These are phyloP conservation scores for Ganoderma lingzhi DNA, from an alignment of 1,284 basidiomycete species.

Conservation along the genomic window DNA sequence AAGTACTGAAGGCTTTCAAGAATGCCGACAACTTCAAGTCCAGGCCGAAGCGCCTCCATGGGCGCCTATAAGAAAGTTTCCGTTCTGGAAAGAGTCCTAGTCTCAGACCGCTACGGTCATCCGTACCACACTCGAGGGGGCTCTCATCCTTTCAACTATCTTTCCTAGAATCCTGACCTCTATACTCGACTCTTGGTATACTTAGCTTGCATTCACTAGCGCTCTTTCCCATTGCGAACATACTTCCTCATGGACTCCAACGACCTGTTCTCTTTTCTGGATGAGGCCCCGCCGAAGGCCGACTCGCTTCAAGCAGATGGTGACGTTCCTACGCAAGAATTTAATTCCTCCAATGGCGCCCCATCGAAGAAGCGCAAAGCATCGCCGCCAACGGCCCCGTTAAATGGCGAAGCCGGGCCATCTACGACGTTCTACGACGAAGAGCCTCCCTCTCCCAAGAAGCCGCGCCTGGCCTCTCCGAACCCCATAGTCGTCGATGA, in stretches of 20 bases:
- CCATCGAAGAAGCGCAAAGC: conserved; percentile 42
- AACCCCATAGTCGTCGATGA: conserved; percentile 86
- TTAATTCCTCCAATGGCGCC: conserved; percentile 11
- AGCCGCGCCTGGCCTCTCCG: conserved; percentile 59
- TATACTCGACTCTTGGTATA: not conserved
- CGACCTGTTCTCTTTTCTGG: conserved; percentile 54
- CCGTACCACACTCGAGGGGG: not conserved
- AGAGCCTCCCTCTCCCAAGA: conserved; percentile 51
- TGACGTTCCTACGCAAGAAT: conserved; percentile 33
- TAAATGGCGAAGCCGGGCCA: conserved; percentile 21
- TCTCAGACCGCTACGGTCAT: not conserved
- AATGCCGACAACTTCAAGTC: too few species aligned
- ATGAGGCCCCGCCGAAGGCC: conserved; percentile 40
- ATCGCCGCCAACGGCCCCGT: conserved; percentile 26
- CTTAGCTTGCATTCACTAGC: not conserved
- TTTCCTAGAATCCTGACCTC: not conserved
- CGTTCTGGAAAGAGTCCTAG: not conserved
- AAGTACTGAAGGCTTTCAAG: too few species aligned
- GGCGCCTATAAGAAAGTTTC: conserved; percentile 1
- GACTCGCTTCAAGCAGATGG: conserved; percentile 30
- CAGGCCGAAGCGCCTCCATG: too few species aligned
- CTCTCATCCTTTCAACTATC: not conserved
- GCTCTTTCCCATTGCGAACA: not conserved
- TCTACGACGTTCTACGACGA: conserved; percentile 29
- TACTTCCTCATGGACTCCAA: conserved; percentile 29